phyloP scores from a whole-genome alignment of 768 basidiomycete genomes.

The Serendipita vermifera region DNA sequence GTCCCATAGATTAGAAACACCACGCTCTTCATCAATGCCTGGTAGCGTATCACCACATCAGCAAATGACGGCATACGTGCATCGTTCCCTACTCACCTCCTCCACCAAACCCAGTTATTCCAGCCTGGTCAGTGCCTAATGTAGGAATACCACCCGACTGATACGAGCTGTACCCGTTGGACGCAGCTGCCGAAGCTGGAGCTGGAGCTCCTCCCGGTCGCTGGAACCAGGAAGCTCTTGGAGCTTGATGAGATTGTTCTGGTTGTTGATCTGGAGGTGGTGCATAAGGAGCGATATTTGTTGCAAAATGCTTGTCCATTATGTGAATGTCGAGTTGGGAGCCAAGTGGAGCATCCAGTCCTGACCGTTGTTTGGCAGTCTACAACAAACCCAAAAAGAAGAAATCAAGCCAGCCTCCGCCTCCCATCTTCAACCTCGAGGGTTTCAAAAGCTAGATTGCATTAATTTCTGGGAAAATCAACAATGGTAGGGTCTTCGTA shows the following conservation, averaged over 20 bases:
- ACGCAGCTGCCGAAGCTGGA: no score
- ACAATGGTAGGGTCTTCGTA: no score
- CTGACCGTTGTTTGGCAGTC: background rate
- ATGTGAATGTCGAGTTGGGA: background rate
- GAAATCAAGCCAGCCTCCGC: no score
- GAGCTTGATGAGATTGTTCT: conserved; percentile 19
- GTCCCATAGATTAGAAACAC: conserved; percentile 49
- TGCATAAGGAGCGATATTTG: conserved; percentile 26
- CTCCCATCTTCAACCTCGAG: no score
- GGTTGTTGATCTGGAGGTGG: conserved; percentile 46
- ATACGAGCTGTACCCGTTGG: conserved; percentile 41
- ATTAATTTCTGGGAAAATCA: no score
- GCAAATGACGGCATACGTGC: no score
- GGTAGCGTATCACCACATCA: conserved; percentile 10
- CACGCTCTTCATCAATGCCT: conserved; percentile 33
- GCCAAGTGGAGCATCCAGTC: background rate
- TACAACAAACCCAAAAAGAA: conserved; percentile 5
- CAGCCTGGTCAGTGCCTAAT: conserved; percentile 33
- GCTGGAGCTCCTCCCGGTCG: conserved; percentile 38
- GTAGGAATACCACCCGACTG: conserved; percentile 57
- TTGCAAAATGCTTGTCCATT: conserved; percentile 11
- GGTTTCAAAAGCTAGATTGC: no score
- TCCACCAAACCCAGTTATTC: conserved; percentile 14
- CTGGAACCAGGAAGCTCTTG: conserved; percentile 20
- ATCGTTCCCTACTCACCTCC: no score